Evolutionary conservation across 805 yeast genomes (phyloP).

Genomic region (Cyberlindnera maclurae): DNA sequence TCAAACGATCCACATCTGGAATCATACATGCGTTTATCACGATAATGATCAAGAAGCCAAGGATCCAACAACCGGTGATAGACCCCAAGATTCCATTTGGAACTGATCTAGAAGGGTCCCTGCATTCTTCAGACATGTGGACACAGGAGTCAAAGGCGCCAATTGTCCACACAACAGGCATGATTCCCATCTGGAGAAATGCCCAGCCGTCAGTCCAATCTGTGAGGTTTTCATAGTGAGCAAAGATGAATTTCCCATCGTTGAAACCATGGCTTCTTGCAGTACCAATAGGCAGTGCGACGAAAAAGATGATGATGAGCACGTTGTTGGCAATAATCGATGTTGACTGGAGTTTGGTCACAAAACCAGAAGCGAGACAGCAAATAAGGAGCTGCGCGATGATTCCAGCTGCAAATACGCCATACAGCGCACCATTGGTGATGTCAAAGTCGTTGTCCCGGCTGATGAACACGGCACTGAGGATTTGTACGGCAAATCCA

Average conservation of each 20-base stretch:
- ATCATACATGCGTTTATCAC: slow-evolving; percentile 51
- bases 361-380: slow-evolving; percentile 43
- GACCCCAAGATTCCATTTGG: slow-evolving; percentile 61
- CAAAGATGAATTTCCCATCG: slow-evolving; percentile 47
- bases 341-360: slow-evolving; percentile 48
- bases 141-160: slow-evolving; percentile 66
- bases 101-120: slow-evolving; percentile 51
- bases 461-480: slow-evolving; percentile 41
- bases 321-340: slow-evolving; percentile 46
- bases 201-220: slow-evolving; percentile 57
- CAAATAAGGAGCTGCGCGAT: slow-evolving; percentile 42
- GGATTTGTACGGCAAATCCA: slow-evolving; percentile 50
- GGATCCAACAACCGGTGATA: slow-evolving; percentile 43
- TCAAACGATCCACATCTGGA: slow-evolving; percentile 33
- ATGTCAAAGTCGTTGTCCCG: slow-evolving; percentile 42
- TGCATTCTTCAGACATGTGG: slow-evolving; percentile 66
- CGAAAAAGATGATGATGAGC: slow-evolving; percentile 37
- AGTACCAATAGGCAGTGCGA: slow-evolving; percentile 54
- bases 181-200: slow-evolving; percentile 40
- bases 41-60: slow-evolving; percentile 51
- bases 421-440: slow-evolving; percentile 47
- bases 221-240: slow-evolving; percentile 38
- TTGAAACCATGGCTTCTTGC: slow-evolving; percentile 26
- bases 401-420: slow-evolving; percentile 53
- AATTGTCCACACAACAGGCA: slow-evolving; percentile 70